These are phyloP conservation scores for Biscutella laevigata DNA, from an alignment of 441 rosid species.

Conservation along the genomic window DNA sequence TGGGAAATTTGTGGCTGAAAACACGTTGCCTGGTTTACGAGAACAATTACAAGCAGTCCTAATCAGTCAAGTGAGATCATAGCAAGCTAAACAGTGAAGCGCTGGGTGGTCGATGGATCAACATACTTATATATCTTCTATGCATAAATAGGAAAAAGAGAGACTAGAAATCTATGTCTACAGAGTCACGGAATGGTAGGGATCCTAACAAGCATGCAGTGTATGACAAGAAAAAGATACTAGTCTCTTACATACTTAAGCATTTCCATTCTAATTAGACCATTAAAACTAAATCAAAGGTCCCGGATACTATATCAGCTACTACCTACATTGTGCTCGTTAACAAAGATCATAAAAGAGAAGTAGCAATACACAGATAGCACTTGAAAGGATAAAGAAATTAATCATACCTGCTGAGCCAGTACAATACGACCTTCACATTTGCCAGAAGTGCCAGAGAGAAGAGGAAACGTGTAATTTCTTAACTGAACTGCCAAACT, in stretches of 20 bases:
- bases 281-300: not conserved
- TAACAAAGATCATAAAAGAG: not conserved
- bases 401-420: constrained; percentile 82
- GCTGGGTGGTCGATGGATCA: too few species aligned
- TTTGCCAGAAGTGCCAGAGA: constrained; percentile 73
- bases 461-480: constrained; percentile 80
- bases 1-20: constrained; percentile 94
- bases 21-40: constrained; percentile 71
- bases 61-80: not conserved
- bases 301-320: not conserved
- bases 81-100: too few species aligned
- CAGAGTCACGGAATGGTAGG: not conserved
- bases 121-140: not conserved
- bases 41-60: constrained; percentile 18
- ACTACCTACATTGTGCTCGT: constrained; percentile 10
- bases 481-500: constrained; percentile 61
- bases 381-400: not conserved
- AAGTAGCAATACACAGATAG: not conserved
- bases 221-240: not conserved
- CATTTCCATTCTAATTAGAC: not conserved
- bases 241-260: not conserved
- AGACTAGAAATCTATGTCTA: not conserved
- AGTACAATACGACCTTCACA: constrained; percentile 87
- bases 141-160: not conserved
- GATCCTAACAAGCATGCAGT: constrained; percentile 2